phyloP scores from a whole-genome alignment of 805 yeast genomes.

The Candida maris region DNA sequence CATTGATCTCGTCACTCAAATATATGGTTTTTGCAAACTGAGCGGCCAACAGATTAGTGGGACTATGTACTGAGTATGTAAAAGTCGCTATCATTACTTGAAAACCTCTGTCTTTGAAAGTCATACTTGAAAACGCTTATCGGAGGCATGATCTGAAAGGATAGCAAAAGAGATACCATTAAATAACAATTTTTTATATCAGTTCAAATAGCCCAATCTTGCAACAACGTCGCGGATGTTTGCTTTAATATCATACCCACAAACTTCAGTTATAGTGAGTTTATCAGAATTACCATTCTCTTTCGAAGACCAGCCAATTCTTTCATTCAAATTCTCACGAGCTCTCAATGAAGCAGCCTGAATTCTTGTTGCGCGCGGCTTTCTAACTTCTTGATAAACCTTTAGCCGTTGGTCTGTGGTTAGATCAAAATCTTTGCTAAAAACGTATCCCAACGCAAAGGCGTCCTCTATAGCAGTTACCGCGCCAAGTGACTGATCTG shows the following conservation, averaged over 20 bases:
- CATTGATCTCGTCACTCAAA: constrained; percentile 12
- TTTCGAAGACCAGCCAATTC: constrained; percentile 30
- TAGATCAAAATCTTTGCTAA: constrained; percentile 25
- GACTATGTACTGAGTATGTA: neutral
- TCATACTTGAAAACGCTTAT: too few relatives aligned
- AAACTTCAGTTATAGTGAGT: constrained; percentile 31
- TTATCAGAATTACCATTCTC: constrained; percentile 18
- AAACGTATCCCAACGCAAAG: constrained; percentile 27
- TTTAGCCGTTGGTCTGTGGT: constrained; percentile 22
- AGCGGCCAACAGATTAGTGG: neutral
- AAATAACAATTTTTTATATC: too few relatives aligned
- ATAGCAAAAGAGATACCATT: too few relatives aligned
- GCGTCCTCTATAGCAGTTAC: constrained; percentile 20
- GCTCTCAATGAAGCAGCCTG: constrained; percentile 33
- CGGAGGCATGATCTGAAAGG: too few relatives aligned
- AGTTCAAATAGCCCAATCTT: too few relatives aligned
- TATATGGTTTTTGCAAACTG: neutral
- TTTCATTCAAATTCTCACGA: constrained; percentile 30
- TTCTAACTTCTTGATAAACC: constrained; percentile 26
- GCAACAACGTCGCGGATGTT: constrained; percentile 14
- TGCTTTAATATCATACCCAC: constrained; percentile 30
- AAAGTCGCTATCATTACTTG: neutral
- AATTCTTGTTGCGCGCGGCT: constrained; percentile 30
- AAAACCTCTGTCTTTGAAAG: too few relatives aligned
- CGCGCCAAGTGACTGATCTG: constrained; percentile 21